These are phyloP conservation scores for Sporothrix pseudoabietina DNA, from an alignment of 2,329 filamentous ascomycete species.

Conservation along the genomic window DNA sequence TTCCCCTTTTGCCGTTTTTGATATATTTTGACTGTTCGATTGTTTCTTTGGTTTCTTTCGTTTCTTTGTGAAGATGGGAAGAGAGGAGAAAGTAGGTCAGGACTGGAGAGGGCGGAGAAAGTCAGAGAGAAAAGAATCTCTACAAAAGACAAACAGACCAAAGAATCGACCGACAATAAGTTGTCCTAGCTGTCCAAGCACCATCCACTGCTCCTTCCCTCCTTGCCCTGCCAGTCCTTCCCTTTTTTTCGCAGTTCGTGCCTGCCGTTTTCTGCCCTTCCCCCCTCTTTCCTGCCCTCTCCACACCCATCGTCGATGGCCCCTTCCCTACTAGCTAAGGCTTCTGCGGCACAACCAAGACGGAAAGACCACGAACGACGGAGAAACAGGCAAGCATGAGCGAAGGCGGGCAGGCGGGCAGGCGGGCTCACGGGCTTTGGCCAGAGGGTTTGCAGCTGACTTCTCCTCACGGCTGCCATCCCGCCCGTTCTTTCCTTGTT, in stretches of 20 bases:
- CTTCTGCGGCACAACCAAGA: conserved; percentile 1
- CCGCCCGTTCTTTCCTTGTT: background rate
- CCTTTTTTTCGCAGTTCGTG: conserved; percentile 33
- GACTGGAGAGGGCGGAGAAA: background rate
- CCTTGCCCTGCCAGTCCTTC: background rate
- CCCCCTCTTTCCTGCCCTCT: background rate
- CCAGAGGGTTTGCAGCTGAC: background rate
- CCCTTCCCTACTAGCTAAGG: conserved; percentile 7
- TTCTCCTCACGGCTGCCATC: background rate
- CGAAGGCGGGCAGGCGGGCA: background rate
- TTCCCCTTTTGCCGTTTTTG: conserved; percentile 20
- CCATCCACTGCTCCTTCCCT: background rate
- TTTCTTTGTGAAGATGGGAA: background rate
- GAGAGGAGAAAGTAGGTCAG: background rate
- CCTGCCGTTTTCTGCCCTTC: background rate
- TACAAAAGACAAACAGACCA: background rate
- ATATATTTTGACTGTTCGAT: background rate
- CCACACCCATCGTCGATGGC: conserved; percentile 22
- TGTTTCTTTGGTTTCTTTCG: background rate
- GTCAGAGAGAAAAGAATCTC: background rate
- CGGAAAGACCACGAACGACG: background rate
- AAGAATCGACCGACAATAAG: background rate
- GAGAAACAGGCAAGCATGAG: background rate
- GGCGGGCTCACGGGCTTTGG: background rate
- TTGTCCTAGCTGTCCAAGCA: background rate